These are phyloP conservation scores for Nakaseomyces kungkrabaensis DNA, from an alignment of 1,139 yeast species.

Conservation along the genomic window DNA sequence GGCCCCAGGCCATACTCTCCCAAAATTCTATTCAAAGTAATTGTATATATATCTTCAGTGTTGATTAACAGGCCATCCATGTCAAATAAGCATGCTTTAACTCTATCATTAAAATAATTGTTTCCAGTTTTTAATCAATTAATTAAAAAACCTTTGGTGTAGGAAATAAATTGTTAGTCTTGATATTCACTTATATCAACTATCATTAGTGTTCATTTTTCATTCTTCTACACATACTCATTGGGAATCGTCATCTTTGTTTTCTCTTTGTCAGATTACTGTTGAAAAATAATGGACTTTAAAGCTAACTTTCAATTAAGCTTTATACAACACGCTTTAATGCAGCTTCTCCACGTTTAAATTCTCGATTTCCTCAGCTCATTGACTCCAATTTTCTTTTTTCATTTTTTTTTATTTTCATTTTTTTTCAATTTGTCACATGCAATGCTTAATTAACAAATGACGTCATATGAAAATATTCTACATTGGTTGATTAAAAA, in stretches of 20 bases:
- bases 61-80: constrained; percentile 92
- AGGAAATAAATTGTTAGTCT: too few species aligned
- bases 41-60: constrained; percentile 85
- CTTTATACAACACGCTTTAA: too few species aligned
- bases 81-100: constrained; percentile 85
- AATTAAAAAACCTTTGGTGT: too few species aligned
- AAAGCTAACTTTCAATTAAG: too few species aligned
- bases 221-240: neutral
- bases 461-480: too few species aligned
- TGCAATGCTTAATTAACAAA: too few species aligned
- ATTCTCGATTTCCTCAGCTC: neutral
- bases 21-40: constrained; percentile 56
- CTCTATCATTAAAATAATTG: constrained; percentile 38
- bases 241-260: neutral
- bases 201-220: too few species aligned
- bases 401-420: neutral
- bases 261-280: too few species aligned
- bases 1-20: constrained; percentile 63
- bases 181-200: too few species aligned
- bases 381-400: neutral
- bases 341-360: neutral
- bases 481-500: too few species aligned
- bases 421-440: neutral
- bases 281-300: too few species aligned
- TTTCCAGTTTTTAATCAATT: neutral